Evolutionary conservation across 2,329 filamentous ascomycete species (phyloP).

Genomic region (Rutstroemia sydowiana): DNA sequence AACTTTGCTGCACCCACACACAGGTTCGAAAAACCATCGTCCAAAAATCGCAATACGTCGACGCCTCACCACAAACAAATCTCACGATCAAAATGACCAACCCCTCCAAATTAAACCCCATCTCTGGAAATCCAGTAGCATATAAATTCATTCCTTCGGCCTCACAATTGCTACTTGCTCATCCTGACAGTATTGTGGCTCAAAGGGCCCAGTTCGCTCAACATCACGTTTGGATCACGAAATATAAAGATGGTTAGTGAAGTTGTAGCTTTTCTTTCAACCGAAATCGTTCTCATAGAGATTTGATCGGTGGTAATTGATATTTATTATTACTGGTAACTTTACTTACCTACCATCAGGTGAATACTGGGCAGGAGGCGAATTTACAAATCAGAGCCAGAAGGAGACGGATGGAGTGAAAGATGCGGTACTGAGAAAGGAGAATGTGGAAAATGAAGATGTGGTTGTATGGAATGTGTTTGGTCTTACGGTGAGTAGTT

Average conservation of each 20-base stretch:
- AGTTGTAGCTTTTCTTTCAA: no score
- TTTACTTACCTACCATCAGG: slow-evolving; percentile 3
- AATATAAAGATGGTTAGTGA: slow-evolving; percentile 56
- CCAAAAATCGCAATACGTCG: slow-evolving; percentile 26
- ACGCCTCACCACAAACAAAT: slow-evolving; percentile 39
- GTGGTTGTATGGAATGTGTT: slow-evolving; percentile 85
- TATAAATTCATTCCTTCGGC: slow-evolving; percentile 88
- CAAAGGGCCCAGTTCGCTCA: slow-evolving; percentile 83
- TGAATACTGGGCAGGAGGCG: slow-evolving; percentile 30
- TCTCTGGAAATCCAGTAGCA: slow-evolving; percentile 71
- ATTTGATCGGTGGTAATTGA: no score
- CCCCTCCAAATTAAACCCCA: slow-evolving; percentile 53
- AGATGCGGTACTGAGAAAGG: slow-evolving; percentile 75
- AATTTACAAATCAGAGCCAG: slow-evolving; percentile 30
- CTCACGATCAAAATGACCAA: slow-evolving; percentile 72
- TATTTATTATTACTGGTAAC: background rate
- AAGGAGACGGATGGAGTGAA: slow-evolving; percentile 23
- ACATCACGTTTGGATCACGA: slow-evolving; percentile 81
- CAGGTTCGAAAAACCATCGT: slow-evolving; percentile 36
- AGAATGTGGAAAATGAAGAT: slow-evolving; percentile 83
- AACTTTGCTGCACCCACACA: background rate
- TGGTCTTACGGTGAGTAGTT: slow-evolving; percentile 50
- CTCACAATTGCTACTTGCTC: slow-evolving; percentile 68
- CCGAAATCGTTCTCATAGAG: no score
- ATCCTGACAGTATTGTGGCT: slow-evolving; percentile 74